Base-by-base conservation (phyloP, 805 yeast genomes). In the Limtongia smithiae region DNA sequence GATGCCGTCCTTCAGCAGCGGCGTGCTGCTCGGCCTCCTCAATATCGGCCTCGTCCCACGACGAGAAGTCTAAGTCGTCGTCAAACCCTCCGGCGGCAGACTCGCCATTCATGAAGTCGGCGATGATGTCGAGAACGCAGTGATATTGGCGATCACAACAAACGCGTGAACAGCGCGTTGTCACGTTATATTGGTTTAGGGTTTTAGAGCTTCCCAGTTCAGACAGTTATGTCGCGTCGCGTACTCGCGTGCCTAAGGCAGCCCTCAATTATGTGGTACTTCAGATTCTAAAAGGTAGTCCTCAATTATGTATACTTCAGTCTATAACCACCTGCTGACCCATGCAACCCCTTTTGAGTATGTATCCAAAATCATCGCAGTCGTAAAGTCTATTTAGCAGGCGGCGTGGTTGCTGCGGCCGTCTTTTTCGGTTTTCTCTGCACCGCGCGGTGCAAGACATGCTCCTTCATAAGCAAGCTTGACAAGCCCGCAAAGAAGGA, bases 381-480 rank as follows among this genome's bases (percentile, higher is more conserved):
- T n/a, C n/a, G n/a, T n/a, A n/a, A n/a, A n/a, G n/a, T n/a, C n/a
- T n/a, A n/a, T n/a, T n/a, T n/a, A n/a, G n/a, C n/a, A n/a, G n/a
- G n/a, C n/a, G n/a, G n/a, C n/a, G n/a, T 40, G 20, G 15, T 31
- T 44, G 39, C 25, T 3, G 48, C 17, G 31, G 21, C 34, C 15
- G 39, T 43, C 11, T 22, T 33, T 7, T 20, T 9, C 4, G 46
- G 3, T 20, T 27, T 30, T 36, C 36, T 39, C 41, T 38, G 48
- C 4, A 53, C 42, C 15, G 30, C 42, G 35, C 24, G 33, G 35
- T 53, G 57, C 34, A 53, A 37, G 14, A 46, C 41, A n/a, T 50
- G 54, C 41, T 53, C 57, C 35, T 50, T 49, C 55, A 53, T 53
- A 27, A 49, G 41, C 46, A 53, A 12, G 12, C 51, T 42, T 4